Conservation (phyloP, 805 yeast genomes). For the Ogataea parapolymorpha region DNA sequence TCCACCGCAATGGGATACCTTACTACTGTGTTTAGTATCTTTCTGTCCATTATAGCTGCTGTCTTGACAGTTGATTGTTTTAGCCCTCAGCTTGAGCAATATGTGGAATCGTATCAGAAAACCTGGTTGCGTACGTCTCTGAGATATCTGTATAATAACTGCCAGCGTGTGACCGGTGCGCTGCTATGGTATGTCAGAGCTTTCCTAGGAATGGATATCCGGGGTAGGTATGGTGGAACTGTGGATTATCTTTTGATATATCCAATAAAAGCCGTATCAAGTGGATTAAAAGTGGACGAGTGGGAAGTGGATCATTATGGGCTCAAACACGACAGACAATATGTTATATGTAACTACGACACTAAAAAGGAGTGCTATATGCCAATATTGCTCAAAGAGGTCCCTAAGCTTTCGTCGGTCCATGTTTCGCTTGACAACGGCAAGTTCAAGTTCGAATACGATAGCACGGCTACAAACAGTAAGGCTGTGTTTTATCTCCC, state of each 20-base stretch:
- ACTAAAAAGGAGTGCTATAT: conserved; percentile 13
- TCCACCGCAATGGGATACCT: background rate
- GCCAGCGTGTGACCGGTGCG: conserved; percentile 4
- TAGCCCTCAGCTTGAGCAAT: conserved; percentile 6
- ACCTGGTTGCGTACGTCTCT: conserved; percentile 7
- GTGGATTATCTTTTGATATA: conserved; percentile 27
- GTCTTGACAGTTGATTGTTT: conserved; percentile 3
- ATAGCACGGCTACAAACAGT: background rate
- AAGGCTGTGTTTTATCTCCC: conserved; percentile 18
- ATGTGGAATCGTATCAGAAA: conserved; percentile 11
- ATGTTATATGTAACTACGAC: conserved; percentile 20
- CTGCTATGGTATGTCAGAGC: background rate
- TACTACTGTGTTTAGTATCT: background rate
- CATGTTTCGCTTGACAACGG: conserved; percentile 14
- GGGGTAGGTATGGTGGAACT: conserved; percentile 24
- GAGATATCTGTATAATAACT: conserved; percentile 13
- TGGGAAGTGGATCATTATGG: conserved; percentile 31
- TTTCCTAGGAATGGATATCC: background rate
- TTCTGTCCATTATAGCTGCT: background rate
- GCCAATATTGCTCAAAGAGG: conserved; percentile 17
- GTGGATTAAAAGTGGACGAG: conserved; percentile 23
- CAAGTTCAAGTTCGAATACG: conserved; percentile 23
- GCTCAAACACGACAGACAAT: conserved; percentile 29
- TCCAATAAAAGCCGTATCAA: conserved; percentile 30
- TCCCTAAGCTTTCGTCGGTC: conserved; percentile 15